These are phyloP conservation scores for Talaromyces sp. DNA, from an alignment of 2,329 filamentous ascomycete species.

Conservation along the genomic window DNA sequence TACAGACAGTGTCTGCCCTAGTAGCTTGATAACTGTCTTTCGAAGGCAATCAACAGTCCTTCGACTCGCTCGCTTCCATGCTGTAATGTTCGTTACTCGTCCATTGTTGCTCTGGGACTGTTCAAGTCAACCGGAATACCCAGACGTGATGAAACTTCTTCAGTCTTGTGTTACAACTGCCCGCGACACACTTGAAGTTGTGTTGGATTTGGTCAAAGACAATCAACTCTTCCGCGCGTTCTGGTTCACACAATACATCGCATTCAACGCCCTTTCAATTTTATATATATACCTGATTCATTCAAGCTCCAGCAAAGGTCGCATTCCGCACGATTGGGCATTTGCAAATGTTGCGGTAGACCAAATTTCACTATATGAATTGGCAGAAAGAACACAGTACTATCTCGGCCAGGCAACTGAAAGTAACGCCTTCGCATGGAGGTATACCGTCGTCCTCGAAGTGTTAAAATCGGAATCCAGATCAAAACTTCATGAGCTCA, in stretches of 20 bases:
- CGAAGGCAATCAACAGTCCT: slow-evolving; percentile 25
- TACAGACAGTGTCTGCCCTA: slow-evolving; percentile 8
- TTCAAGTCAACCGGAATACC: slow-evolving; percentile 9
- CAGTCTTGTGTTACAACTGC: slow-evolving; percentile 19
- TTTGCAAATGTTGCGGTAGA: slow-evolving; percentile 1
- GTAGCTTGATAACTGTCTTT: slow-evolving; percentile 23
- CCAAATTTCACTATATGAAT: slow-evolving; percentile 15
- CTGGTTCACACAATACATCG: slow-evolving; percentile 30
- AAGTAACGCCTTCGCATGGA: slow-evolving; percentile 6
- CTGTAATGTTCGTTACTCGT: slow-evolving; percentile 23
- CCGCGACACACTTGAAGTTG: slow-evolving; percentile 21
- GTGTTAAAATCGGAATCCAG: slow-evolving; percentile 1
- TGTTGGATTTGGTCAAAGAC: slow-evolving; percentile 23
- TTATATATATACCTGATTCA: slow-evolving; percentile 27
- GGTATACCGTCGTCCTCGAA: slow-evolving; percentile 6
- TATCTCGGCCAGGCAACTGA: slow-evolving; percentile 5
- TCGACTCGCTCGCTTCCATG: slow-evolving; percentile 23
- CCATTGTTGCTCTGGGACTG: slow-evolving; percentile 24
- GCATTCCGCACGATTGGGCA: slow-evolving; percentile 11
- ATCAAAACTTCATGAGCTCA: not conserved
- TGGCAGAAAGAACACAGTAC: slow-evolving; percentile 14
- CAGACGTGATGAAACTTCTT: slow-evolving; percentile 2
- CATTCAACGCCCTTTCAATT: slow-evolving; percentile 27
- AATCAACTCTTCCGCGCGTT: slow-evolving; percentile 26
- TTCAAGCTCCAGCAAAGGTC: slow-evolving; percentile 18